Evolutionary conservation across 371 early-diverging fungal genomes (phyloP).

Genomic region (Rhizomucor pusillus): DNA sequence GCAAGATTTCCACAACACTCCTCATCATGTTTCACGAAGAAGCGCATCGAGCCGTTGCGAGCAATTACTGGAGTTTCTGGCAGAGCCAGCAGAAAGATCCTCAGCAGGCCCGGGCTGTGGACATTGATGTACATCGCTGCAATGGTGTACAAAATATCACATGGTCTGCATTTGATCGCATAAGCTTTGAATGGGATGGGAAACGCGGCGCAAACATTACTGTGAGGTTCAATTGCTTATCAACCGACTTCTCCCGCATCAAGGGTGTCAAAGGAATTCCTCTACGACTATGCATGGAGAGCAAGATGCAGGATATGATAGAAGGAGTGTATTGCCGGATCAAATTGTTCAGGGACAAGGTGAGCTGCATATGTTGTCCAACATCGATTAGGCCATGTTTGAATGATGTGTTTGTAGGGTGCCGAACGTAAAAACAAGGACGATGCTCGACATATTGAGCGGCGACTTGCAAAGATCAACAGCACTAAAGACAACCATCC

Average conservation of each 20-base stretch:
- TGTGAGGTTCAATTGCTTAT: slow-evolving; percentile 68
- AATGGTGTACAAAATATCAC: slow-evolving; percentile 30
- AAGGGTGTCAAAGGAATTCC: slow-evolving; percentile 81
- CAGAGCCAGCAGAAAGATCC: slow-evolving; percentile 64
- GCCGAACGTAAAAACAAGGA: slow-evolving; percentile 67
- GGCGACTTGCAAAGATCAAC: slow-evolving; percentile 49
- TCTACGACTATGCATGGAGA: slow-evolving; percentile 63
- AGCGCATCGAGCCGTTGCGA: slow-evolving; percentile 62
- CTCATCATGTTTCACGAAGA: slow-evolving; percentile 73
- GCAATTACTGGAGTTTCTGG: slow-evolving; percentile 77
- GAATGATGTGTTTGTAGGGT: too few relatives aligned
- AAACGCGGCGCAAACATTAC: slow-evolving; percentile 60
- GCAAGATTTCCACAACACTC: slow-evolving; percentile 53
- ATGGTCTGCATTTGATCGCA: slow-evolving; percentile 60
- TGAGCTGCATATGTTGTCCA: too few relatives aligned
- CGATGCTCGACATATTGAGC: slow-evolving; percentile 55
- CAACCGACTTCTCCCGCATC: slow-evolving; percentile 73
- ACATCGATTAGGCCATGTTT: background rate
- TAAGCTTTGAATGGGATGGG: slow-evolving; percentile 67
- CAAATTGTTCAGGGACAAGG: slow-evolving; percentile 80
- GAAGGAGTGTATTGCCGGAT: slow-evolving; percentile 63
- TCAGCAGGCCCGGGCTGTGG: slow-evolving; percentile 56
- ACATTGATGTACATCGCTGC: slow-evolving; percentile 41
- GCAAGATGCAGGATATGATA: slow-evolving; percentile 32
- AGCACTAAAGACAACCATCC: background rate